Conservation (phyloP, 2,329 filamentous ascomycete genomes). For the Colletotrichum somersetense region DNA sequence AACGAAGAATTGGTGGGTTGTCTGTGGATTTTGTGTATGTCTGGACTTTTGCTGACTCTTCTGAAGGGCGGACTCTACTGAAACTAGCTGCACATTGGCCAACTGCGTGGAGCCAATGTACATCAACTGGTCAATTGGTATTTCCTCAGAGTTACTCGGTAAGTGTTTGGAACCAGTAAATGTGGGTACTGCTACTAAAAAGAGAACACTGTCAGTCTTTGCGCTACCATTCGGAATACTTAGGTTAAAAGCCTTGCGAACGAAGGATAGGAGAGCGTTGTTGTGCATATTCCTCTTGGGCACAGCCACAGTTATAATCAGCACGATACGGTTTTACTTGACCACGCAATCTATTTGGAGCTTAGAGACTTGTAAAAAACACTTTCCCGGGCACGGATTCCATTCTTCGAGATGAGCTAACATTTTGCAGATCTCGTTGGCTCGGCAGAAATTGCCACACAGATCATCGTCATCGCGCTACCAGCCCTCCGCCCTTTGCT, state of each 20-base stretch:
- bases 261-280: conserved; percentile 6
- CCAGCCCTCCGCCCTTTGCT: conserved; percentile 4
- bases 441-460: background rate
- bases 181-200: background rate
- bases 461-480: conserved; percentile 5
- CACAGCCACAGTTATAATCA: background rate
- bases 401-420: background rate
- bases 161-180: background rate
- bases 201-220: background rate
- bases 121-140: conserved; percentile 12
- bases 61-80: background rate
- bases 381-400: too few relatives aligned
- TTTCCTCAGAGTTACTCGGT: background rate
- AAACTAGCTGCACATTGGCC: background rate
- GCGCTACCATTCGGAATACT: conserved; percentile 9
- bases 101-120: background rate
- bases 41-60: background rate
- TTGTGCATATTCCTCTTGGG: background rate
- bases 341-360: background rate
- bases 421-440: background rate
- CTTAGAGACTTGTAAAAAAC: background rate
- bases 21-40: too few relatives aligned
- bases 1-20: background rate
- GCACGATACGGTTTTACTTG: background rate
- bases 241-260: background rate